A percentile compares a stretch with the other conserved stretches of the same genome.
Evolutionary conservation across 306 rosid species (phyloP).

Genomic region (Herpetospermum pedunculosum): DNA sequence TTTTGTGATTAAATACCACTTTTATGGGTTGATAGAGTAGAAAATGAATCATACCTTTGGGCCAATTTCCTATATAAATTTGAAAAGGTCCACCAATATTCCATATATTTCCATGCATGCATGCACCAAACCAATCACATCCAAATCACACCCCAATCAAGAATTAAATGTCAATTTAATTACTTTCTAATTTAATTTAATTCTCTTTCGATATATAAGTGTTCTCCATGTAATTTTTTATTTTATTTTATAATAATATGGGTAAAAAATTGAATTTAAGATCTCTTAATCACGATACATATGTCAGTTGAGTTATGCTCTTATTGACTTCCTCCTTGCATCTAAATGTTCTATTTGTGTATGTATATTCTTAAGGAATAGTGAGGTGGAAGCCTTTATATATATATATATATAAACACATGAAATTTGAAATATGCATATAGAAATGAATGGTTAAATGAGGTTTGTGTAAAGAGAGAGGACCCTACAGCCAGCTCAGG

Average conservation of each 20-base stretch:
- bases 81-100: not conserved
- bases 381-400: not conserved
- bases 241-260: too few relatives aligned
- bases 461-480: not conserved
- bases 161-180: too few relatives aligned
- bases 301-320: too few relatives aligned
- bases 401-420: not conserved
- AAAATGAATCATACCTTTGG: not conserved
- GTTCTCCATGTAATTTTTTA: too few relatives aligned
- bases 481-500: conserved; percentile 8
- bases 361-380: too few relatives aligned
- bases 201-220: too few relatives aligned
- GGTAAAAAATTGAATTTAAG: too few relatives aligned
- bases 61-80: not conserved
- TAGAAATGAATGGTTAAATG: not conserved
- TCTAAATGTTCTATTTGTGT: too few relatives aligned
- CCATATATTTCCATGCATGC: not conserved
- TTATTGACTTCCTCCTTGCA: too few relatives aligned
- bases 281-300: too few relatives aligned
- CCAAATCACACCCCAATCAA: not conserved
- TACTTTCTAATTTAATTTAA: too few relatives aligned
- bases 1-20: not conserved
- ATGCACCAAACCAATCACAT: not conserved
- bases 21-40: not conserved
- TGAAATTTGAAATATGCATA: not conserved